Conservation (phyloP, 768 basidiomycete genomes). For the Coprinopsis sp. region DNA sequence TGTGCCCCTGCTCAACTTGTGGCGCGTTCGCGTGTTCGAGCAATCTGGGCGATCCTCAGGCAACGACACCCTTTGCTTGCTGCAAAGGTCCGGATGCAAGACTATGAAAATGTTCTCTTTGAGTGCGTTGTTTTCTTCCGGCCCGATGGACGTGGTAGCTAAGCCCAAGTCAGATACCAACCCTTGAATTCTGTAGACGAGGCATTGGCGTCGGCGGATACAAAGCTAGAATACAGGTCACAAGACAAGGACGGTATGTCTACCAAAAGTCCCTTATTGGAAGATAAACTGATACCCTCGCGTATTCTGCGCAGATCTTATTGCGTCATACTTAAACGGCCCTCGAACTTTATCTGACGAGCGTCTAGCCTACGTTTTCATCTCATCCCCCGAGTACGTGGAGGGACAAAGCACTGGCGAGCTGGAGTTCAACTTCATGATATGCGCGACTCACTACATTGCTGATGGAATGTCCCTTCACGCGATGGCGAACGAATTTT, state of each 20-base stretch:
- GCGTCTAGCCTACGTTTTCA: constrained; percentile 60
- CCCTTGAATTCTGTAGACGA: constrained; percentile 38
- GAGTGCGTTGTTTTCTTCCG: constrained; percentile 42
- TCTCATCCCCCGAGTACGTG: constrained; percentile 28
- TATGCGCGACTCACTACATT: constrained; percentile 76
- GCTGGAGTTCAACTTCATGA: constrained; percentile 53
- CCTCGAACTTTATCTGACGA: constrained; percentile 65
- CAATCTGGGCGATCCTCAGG: constrained; percentile 71
- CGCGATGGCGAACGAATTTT: constrained; percentile 76
- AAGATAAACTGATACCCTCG: background rate
- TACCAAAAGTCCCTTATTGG: background rate
- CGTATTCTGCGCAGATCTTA: constrained; percentile 57
- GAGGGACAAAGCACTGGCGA: constrained; percentile 12
- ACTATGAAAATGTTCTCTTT: constrained; percentile 63
- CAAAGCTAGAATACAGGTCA: constrained; percentile 44
- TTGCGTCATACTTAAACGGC: constrained; percentile 73
- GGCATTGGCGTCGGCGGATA: constrained; percentile 45
- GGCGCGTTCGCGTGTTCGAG: constrained; percentile 41
- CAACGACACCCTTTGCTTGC: constrained; percentile 70
- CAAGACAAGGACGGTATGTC: constrained; percentile 52
- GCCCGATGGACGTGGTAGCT: background rate
- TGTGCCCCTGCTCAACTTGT: constrained; percentile 41
- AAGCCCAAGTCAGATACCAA: constrained; percentile 36
- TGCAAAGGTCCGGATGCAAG: constrained; percentile 52
- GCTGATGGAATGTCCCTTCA: constrained; percentile 89